These are phyloP conservation scores for Lactifluus pinguis DNA, from an alignment of 768 basidiomycete genomes.

Conservation along the genomic window DNA sequence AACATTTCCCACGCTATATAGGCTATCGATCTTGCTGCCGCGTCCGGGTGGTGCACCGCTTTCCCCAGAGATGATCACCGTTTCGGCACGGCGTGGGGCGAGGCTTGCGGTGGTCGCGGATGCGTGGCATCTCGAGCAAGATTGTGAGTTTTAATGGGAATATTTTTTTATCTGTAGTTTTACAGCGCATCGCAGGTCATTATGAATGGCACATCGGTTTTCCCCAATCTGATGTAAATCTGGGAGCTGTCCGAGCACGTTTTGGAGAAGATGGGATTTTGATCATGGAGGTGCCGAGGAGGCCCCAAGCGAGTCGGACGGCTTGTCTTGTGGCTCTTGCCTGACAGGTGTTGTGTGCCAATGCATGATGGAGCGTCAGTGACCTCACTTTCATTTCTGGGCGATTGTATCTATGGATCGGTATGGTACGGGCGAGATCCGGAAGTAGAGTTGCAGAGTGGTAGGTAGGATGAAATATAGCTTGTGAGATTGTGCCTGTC, in stretches of 20 bases:
- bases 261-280: background rate
- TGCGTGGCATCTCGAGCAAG: slow-evolving; percentile 14
- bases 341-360: background rate
- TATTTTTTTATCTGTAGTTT: background rate
- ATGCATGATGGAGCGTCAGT: background rate
- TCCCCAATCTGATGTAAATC: background rate
- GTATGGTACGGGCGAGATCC: no score
- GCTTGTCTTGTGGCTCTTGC: background rate
- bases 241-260: slow-evolving; percentile 1
- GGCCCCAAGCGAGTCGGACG: background rate
- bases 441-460: no score
- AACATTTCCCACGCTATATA: background rate
- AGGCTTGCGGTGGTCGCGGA: slow-evolving; percentile 9
- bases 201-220: slow-evolving; percentile 12
- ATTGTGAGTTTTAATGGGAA: background rate
- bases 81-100: slow-evolving; percentile 8
- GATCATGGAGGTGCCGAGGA: slow-evolving; percentile 4
- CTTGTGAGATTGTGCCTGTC: no score
- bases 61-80: slow-evolving; percentile 11
- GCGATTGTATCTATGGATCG: no score
- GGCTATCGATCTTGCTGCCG: slow-evolving; percentile 7
- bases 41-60: slow-evolving; percentile 8
- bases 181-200: background rate
- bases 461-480: no score
- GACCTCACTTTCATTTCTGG: background rate